Percentiles rank a stretch among this genome's conserved stretches.
These are phyloP conservation scores for Gardenia jasminoides DNA, from an alignment of 257 asterid genomes.

Conservation along the genomic window DNA sequence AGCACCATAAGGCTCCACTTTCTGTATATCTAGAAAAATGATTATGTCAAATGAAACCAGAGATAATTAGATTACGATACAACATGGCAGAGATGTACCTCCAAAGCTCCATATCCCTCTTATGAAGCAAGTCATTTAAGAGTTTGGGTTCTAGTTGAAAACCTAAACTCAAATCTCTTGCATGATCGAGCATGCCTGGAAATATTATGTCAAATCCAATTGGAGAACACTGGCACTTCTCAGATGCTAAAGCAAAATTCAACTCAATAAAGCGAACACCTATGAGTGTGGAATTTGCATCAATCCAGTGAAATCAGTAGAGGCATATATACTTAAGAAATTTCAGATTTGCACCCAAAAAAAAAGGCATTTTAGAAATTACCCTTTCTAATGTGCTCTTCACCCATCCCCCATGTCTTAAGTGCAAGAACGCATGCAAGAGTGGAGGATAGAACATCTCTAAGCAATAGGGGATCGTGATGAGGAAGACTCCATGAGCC, in stretches of 20 bases:
- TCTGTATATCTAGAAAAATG: too few species aligned
- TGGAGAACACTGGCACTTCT: constrained; percentile 54
- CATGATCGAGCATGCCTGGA: constrained; percentile 79
- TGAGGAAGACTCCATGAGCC: constrained; percentile 95
- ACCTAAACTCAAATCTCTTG: constrained; percentile 50
- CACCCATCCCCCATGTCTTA: constrained; percentile 74
- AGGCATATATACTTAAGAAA: too few species aligned
- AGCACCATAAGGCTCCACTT: too few species aligned
- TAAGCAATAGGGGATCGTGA: constrained; percentile 50
- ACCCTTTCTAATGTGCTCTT: constrained; percentile 64
- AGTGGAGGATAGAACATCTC: constrained; percentile 77
- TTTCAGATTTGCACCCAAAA: too few species aligned
- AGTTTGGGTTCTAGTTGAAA: constrained; percentile 49
- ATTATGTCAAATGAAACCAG: too few species aligned
- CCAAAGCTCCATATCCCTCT: constrained; percentile 66
- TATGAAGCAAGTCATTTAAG: constrained; percentile 38
- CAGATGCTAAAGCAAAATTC: constrained; percentile 50
- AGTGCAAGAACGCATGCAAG: constrained; percentile 89
- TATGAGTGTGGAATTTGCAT: constrained; percentile 25
- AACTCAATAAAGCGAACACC: constrained; percentile 63
- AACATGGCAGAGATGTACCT: constrained; percentile 38
- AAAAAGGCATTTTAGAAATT: neutral
- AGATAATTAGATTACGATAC: too few species aligned
- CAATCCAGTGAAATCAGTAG: neutral
- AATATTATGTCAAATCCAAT: constrained; percentile 76